These are phyloP conservation scores for Hyaloscypha hepaticicola DNA, from an alignment of 495 filamentous ascomycete species.

Conservation along the genomic window DNA sequence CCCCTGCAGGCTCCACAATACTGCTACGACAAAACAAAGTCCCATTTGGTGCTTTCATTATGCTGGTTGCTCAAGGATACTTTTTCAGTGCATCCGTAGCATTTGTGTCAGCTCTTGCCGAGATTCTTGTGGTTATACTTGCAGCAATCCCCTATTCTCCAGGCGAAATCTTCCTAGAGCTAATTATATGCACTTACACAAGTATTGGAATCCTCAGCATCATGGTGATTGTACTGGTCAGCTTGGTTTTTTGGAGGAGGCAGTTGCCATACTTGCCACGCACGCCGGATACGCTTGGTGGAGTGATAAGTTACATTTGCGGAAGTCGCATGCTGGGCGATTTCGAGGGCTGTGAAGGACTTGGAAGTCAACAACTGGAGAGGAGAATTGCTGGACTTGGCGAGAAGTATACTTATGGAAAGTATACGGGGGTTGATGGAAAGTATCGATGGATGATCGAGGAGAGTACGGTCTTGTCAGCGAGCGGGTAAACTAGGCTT, in stretches of 20 bases:
- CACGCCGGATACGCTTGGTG: neutral
- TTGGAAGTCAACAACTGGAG: neutral
- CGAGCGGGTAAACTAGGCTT: neutral
- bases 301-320: neutral
- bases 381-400: neutral
- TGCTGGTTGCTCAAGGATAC: neutral
- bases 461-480: neutral
- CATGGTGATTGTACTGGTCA: neutral
- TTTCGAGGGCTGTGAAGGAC: neutral
- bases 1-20: neutral
- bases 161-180: neutral
- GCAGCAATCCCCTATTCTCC: neutral
- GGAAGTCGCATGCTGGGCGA: neutral
- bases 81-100: neutral
- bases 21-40: neutral
- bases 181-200: neutral
- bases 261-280: conserved; percentile 1
- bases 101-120: neutral
- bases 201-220: neutral
- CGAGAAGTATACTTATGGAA: neutral
- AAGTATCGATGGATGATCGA: conserved; percentile 1
- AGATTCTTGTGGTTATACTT: neutral
- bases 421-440: neutral
- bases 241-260: neutral
- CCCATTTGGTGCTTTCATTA: neutral